phyloP scores from a whole-genome alignment of 1,139 yeast genomes.

The Pichia sp. region DNA sequence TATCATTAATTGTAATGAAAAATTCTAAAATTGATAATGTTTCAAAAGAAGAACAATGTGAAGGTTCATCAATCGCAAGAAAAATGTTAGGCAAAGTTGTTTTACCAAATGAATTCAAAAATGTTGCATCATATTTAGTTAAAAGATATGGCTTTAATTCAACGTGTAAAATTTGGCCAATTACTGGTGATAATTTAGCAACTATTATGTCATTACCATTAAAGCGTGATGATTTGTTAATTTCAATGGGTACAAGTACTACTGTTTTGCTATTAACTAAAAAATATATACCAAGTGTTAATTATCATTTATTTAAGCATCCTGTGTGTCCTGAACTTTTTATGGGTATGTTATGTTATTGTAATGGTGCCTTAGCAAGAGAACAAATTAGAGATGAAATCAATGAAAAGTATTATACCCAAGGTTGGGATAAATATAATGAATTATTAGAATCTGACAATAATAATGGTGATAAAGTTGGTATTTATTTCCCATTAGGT shows the following conservation, averaged over 20 bases:
- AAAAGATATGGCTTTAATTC: constrained; percentile 53
- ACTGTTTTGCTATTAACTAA: constrained; percentile 79
- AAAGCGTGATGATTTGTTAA: constrained; percentile 65
- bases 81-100: constrained; percentile 48
- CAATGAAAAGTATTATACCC: constrained; percentile 39
- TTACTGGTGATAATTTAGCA: constrained; percentile 90
- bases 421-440: constrained; percentile 61
- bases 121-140: constrained; percentile 53
- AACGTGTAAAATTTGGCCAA: constrained; percentile 52
- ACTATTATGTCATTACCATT: constrained; percentile 81
- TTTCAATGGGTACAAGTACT: constrained; percentile 86
- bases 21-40: constrained; percentile 32
- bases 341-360: constrained; percentile 95
- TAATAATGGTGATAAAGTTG: constrained; percentile 35
- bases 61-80: constrained; percentile 37
- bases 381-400: constrained; percentile 65
- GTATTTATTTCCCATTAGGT: constrained; percentile 80
- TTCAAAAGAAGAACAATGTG: constrained; percentile 13
- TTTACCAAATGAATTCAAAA: constrained; percentile 36
- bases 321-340: constrained; percentile 72
- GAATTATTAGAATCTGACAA: constrained; percentile 40
- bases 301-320: constrained; percentile 79
- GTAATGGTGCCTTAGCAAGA: constrained; percentile 85
- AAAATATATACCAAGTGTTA: constrained; percentile 69
- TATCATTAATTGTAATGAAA: constrained; percentile 48